A percentile compares a stretch with the other conserved stretches of the same genome.
These are phyloP conservation scores for Silene coronaria DNA, from an alignment of 179 eudicot species.

Conservation along the genomic window DNA sequence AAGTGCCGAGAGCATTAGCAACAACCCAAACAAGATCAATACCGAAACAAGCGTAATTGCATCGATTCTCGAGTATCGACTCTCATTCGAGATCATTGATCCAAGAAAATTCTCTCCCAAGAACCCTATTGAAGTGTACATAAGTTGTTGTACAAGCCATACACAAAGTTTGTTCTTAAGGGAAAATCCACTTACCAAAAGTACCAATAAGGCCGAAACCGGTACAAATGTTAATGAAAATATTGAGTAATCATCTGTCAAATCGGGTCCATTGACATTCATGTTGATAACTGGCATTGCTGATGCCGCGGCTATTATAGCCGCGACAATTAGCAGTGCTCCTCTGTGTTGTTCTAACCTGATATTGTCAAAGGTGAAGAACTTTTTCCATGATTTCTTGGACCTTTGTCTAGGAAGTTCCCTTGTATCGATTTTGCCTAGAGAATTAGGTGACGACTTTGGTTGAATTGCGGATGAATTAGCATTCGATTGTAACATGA, in stretches of 20 bases:
- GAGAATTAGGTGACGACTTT: not conserved
- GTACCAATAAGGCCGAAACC: conserved; percentile 13
- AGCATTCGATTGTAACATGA: conserved; percentile 26
- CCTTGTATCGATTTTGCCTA: not conserved
- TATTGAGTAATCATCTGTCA: not conserved
- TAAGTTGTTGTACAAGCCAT: conserved; percentile 30
- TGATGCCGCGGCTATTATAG: conserved; percentile 18
- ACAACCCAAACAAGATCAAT: conserved; percentile 19
- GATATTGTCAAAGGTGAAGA: conserved; percentile 24
- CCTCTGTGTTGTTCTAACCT: conserved; percentile 28
- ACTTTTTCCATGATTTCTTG: conserved; percentile 20
- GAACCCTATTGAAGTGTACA: conserved; percentile 31
- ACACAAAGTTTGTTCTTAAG: conserved; percentile 27
- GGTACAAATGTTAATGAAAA: conserved; percentile 25
- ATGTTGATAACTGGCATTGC: conserved; percentile 23
- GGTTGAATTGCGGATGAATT: not conserved
- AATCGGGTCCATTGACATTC: conserved; percentile 18
- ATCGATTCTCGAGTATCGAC: conserved; percentile 9
- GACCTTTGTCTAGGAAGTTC: conserved; percentile 1
- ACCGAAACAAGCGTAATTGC: conserved; percentile 8
- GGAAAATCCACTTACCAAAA: conserved; percentile 29
- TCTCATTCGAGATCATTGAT: conserved; percentile 19
- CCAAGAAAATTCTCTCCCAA: conserved; percentile 18
- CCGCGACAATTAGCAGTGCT: conserved; percentile 19
- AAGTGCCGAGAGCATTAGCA: conserved; percentile 14